phyloP scores from a whole-genome alignment of 208 protist species.

The Acanthamoeba sp. region DNA sequence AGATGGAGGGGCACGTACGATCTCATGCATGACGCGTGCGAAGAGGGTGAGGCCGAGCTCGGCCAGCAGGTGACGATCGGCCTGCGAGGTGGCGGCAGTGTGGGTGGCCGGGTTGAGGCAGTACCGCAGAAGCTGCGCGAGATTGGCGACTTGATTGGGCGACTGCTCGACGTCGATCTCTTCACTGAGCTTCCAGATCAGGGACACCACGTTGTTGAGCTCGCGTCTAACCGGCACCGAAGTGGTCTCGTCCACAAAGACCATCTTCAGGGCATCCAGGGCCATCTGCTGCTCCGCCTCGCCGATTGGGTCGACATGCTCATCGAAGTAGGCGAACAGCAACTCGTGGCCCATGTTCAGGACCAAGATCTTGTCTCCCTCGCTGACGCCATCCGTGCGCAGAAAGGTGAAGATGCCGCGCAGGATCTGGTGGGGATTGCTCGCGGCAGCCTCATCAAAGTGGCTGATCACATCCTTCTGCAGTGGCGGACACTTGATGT shows the following conservation, averaged over 20 bases:
- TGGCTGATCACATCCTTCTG: slow-evolving; percentile 39
- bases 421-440: slow-evolving; percentile 1
- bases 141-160: slow-evolving; percentile 7
- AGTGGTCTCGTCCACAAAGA: not conserved
- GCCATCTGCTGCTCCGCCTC: slow-evolving; percentile 18
- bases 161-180: slow-evolving; percentile 36
- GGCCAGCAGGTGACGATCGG: slow-evolving; percentile 21
- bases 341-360: slow-evolving; percentile 57
- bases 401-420: slow-evolving; percentile 46
- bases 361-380: slow-evolving; percentile 31
- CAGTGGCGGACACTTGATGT: slow-evolving; percentile 37
- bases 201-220: slow-evolving; percentile 46
- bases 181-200: slow-evolving; percentile 52
- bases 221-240: not conserved
- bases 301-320: not conserved
- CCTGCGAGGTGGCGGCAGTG: slow-evolving; percentile 15
- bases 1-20: not conserved
- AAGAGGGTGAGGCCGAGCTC: slow-evolving; percentile 55
- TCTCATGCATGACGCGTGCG: not conserved
- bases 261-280: slow-evolving; percentile 19
- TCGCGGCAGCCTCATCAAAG: not conserved
- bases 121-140: slow-evolving; percentile 8
- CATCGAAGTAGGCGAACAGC: slow-evolving; percentile 50
- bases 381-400: not conserved
- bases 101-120: slow-evolving; percentile 47